phyloP scores from a whole-genome alignment of 345 rosid species.

The Angophora floribunda region DNA sequence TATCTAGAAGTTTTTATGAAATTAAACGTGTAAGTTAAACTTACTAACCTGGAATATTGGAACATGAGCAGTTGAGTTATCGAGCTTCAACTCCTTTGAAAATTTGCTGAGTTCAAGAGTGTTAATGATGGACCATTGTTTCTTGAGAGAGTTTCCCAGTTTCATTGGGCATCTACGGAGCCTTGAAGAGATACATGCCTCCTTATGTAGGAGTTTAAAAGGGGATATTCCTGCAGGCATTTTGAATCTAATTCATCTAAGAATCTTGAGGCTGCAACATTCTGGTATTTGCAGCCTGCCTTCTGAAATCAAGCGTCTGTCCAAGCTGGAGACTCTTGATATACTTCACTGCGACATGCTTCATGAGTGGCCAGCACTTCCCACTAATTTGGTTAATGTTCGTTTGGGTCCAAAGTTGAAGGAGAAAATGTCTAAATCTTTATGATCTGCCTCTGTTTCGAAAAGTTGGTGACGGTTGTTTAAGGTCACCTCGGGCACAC shows the following conservation, averaged over 20 bases:
- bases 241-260: not conserved
- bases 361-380: not conserved
- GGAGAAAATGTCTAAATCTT: not conserved
- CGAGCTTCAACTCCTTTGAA: too few species aligned
- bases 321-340: not conserved
- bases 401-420: not conserved
- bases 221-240: not conserved
- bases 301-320: not conserved
- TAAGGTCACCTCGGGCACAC: not conserved
- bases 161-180: not conserved
- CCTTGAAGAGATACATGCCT: not conserved
- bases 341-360: not conserved
- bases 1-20: too few species aligned
- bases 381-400: not conserved
- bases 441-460: not conserved
- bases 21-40: too few species aligned
- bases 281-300: not conserved
- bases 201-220: not conserved
- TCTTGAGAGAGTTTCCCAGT: not conserved
- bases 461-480: not conserved
- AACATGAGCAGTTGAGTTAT: too few species aligned
- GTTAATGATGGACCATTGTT: not conserved
- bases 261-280: not conserved
- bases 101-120: not conserved
- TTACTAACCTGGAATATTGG: too few species aligned